Percentiles rank a stretch among this genome's conserved stretches.
Conservation (phyloP, 2,329 filamentous ascomycete genomes). For the Colletotrichum sp. region DNA sequence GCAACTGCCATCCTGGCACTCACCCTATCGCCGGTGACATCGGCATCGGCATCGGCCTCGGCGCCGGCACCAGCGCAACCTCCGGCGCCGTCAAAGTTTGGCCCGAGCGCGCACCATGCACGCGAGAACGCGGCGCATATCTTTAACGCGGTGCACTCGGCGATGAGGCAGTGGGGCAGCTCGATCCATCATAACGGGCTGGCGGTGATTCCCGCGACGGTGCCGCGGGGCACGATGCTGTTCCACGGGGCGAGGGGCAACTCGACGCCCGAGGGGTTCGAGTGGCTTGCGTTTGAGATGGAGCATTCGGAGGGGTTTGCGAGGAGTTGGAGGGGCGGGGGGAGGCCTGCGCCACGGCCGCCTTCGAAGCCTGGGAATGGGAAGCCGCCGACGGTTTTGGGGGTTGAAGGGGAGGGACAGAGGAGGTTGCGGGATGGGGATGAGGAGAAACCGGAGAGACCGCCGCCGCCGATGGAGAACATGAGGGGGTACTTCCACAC, state of each 20-base stretch:
- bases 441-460: not conserved
- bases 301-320: conserved; percentile 76
- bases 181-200: conserved; percentile 78
- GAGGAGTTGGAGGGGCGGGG: conserved; percentile 18
- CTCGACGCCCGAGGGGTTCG: conserved; percentile 55
- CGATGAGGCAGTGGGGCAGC: conserved; percentile 77
- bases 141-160: conserved; percentile 76
- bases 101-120: conserved; percentile 42
- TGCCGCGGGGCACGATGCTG: conserved; percentile 68
- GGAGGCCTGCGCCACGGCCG: not conserved
- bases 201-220: conserved; percentile 69
- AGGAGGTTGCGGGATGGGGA: not conserved
- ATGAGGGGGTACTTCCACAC: conserved; percentile 67
- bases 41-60: conserved; percentile 3
- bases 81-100: not conserved
- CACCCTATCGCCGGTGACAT: not conserved
- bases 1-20: not conserved
- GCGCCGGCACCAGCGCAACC: not conserved
- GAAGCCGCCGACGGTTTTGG: not conserved
- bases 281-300: conserved; percentile 80
- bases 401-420: not conserved
- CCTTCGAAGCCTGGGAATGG: not conserved
- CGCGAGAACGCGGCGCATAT: conserved; percentile 64
- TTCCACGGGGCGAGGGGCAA: conserved; percentile 66
- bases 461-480: conserved; percentile 2